phyloP scores from a whole-genome alignment of 441 rosid species.

The Mallotus japonicus region DNA sequence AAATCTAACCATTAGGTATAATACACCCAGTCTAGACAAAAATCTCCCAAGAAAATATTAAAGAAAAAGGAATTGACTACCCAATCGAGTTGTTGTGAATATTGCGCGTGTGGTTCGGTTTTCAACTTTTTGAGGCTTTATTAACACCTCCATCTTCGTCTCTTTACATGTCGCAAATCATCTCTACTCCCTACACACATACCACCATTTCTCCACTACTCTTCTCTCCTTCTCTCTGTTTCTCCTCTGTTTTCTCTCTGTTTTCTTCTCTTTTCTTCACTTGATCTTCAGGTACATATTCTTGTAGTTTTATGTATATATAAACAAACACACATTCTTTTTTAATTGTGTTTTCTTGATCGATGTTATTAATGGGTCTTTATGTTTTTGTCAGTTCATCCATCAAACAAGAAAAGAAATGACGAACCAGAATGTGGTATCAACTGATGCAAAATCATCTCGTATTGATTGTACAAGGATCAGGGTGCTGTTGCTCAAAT shows the following conservation, averaged over 20 bases:
- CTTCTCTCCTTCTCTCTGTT: background rate
- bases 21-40: no score
- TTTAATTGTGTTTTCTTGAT: background rate
- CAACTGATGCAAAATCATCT: slow-evolving; percentile 35
- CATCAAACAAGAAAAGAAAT: slow-evolving; percentile 17
- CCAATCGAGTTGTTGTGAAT: slow-evolving; percentile 22
- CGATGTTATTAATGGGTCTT: no score
- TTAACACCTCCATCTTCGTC: background rate
- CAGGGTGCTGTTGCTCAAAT: slow-evolving; percentile 32
- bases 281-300: background rate
- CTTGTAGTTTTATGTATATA: background rate
- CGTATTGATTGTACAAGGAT: slow-evolving; percentile 33
- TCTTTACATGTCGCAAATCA: background rate
- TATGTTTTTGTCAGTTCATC: no score
- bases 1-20: no score
- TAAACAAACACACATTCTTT: no score
- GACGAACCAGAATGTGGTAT: slow-evolving; percentile 59
- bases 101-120: slow-evolving; percentile 32
- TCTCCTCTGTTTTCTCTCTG: slow-evolving; percentile 11
- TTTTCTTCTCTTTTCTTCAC: background rate
- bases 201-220: background rate
- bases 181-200: slow-evolving; percentile 4
- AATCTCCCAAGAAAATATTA: no score
- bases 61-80: slow-evolving; percentile 32
- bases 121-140: slow-evolving; percentile 28